Evolutionary conservation across 2,329 filamentous ascomycete genomes (phyloP).

Genomic region (Neofusicoccum umdonicola): DNA sequence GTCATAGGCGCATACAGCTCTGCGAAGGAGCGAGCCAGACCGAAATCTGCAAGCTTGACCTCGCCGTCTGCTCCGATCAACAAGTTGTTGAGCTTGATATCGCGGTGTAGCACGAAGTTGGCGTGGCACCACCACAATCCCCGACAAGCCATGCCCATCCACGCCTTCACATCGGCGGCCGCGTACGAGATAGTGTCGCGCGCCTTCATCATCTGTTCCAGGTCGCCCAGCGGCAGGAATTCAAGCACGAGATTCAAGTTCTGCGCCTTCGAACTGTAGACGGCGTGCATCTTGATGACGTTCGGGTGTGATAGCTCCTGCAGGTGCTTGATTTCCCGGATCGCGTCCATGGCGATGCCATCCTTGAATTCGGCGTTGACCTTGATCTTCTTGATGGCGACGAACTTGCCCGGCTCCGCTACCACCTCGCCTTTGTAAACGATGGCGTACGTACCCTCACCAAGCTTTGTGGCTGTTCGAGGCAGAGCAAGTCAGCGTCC

Average conservation of each 20-base stretch:
- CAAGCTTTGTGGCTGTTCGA: constrained; percentile 74
- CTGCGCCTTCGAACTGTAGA: constrained; percentile 94
- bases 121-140: constrained; percentile 97
- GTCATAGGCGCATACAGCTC: constrained; percentile 91
- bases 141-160: constrained; percentile 95
- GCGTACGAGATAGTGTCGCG: constrained; percentile 75
- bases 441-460: constrained; percentile 94
- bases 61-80: constrained; percentile 90
- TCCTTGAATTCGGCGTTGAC: constrained; percentile 82
- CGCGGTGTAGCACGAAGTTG: constrained; percentile 88
- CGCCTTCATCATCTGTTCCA: constrained; percentile 92
- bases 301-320: constrained; percentile 94
- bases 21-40: constrained; percentile 83
- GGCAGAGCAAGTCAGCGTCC: constrained; percentile 4
- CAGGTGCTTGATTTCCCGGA: constrained; percentile 92
- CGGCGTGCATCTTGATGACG: constrained; percentile 86
- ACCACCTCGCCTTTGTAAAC: constrained; percentile 86
- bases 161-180: constrained; percentile 89
- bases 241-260: constrained; percentile 96
- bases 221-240: constrained; percentile 86
- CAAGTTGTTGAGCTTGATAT: constrained; percentile 99
- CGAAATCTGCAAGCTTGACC: constrained; percentile 96
- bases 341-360: constrained; percentile 88
- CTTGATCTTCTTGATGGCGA: constrained; percentile 95
- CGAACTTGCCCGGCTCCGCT: constrained; percentile 66